Base-by-base conservation (phyloP, 768 basidiomycete genomes). In the Steccherinum ochraceum region DNA sequence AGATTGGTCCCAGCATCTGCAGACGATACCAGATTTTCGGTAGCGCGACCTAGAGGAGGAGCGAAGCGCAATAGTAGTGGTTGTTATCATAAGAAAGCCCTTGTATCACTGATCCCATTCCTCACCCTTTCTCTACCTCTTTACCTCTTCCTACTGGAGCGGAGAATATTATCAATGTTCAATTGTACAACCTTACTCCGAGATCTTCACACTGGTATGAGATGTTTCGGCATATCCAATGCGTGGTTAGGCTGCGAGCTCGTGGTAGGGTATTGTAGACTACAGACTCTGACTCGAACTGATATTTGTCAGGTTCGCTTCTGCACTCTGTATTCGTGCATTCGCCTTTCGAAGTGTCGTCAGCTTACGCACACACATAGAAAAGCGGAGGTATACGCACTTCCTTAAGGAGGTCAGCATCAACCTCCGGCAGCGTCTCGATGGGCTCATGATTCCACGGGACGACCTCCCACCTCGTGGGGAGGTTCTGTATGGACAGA, bases 11-110 rank as follows among this genome's bases (percentile, higher is more conserved):
- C 12, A 90, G 87, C 64, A 93, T 94, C 59, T 92, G 89, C 70
- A 79, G 92, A 64, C 79, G 92, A 53, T 94, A 93, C 75, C 87
- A 91, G 68, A 93, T 94, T 58, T 94, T 94, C 61, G 92, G 92
- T 53, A 90, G 87, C 61, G 88, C 87, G 40, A 89, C 86, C 30
- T 89, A 79, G 58, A 52, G 41, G 35, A 20, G 30, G 30, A 35
- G 16, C 30, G 7, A 35, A 16, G 16, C 30, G n/a, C 30, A 35
- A 35, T 35, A 35, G 30, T 35, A 35, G 30, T 35, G 16, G 30
- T 16, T 35, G 16, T n/a, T n/a, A n/a, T n/a, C 30, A 35, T 16
- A 16, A 35, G 16, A 16, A 35, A 35, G 30, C 30, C 7, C 30
- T n/a, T 35, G 30, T 35, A 35, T 35, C 30, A 16, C 16, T 35